phyloP scores from a whole-genome alignment of 192 early-diverging fungal species.

The Coemansia sp. region DNA sequence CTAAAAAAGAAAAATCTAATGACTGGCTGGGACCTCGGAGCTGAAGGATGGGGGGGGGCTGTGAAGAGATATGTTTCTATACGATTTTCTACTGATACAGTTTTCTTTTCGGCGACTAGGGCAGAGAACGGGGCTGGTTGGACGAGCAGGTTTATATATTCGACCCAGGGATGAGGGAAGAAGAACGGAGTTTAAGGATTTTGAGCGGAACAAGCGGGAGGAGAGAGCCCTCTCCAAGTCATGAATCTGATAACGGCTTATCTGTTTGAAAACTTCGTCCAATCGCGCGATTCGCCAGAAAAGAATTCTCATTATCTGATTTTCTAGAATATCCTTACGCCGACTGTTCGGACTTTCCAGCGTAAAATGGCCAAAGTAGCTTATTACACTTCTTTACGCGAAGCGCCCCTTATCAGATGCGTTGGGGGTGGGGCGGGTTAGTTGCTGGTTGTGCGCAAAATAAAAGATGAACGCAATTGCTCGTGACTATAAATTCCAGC shows the following conservation, averaged over 20 bases:
- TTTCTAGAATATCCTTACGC: slow-evolving; percentile 2
- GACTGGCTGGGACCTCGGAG: too few relatives aligned
- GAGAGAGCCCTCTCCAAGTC: background rate
- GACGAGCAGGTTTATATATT: background rate
- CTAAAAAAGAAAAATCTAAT: too few relatives aligned
- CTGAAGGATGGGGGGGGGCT: background rate
- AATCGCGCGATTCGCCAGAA: background rate
- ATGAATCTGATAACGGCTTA: background rate
- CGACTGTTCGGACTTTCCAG: too few relatives aligned
- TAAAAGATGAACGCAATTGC: background rate
- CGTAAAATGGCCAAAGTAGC: too few relatives aligned
- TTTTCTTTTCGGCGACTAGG: too few relatives aligned
- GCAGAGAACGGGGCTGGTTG: background rate
- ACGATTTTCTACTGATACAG: background rate
- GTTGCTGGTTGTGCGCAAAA: background rate
- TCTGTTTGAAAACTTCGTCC: background rate
- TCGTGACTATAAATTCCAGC: background rate
- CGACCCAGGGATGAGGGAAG: too few relatives aligned
- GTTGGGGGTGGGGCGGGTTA: background rate
- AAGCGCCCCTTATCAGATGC: background rate
- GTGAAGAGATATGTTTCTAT: background rate
- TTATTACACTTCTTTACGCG: background rate
- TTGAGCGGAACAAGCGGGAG: background rate
- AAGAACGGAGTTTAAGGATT: background rate
- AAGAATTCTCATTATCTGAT: background rate